Percentiles rank a stretch among this genome's conserved stretches.
These are phyloP conservation scores for Sporothrix brunneoviolacea DNA, from an alignment of 2,329 filamentous ascomycete species.

Conservation along the genomic window DNA sequence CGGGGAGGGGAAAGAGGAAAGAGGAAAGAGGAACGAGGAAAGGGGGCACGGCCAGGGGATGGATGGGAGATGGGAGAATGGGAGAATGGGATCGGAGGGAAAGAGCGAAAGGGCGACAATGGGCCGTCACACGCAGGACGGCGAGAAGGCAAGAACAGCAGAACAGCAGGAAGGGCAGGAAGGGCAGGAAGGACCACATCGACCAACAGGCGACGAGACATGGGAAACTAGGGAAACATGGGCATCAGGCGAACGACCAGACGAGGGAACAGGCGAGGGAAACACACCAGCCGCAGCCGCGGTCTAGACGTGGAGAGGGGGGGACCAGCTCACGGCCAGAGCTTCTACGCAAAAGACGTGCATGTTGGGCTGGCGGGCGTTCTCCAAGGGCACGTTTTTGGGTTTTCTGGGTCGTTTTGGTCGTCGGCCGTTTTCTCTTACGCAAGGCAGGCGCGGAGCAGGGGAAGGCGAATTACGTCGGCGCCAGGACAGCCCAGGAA, in stretches of 20 bases:
- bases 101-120: conserved; percentile 4
- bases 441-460: background rate
- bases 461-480: no score
- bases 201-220: conserved; percentile 17
- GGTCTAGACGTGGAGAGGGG: conserved; percentile 9
- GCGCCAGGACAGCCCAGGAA: no score
- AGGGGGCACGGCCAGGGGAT: background rate
- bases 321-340: background rate
- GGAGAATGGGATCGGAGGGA: conserved; percentile 13
- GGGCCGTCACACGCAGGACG: background rate
- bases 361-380: conserved; percentile 2
- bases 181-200: conserved; percentile 13
- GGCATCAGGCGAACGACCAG: conserved; percentile 29
- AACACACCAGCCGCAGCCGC: conserved; percentile 3
- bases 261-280: conserved; percentile 20
- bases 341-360: conserved; percentile 6
- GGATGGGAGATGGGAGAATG: conserved; percentile 11
- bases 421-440: conserved; percentile 2
- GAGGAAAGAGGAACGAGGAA: conserved; percentile 16
- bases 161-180: background rate
- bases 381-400: conserved; percentile 5
- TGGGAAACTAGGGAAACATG: conserved; percentile 30
- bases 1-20: conserved; percentile 32
- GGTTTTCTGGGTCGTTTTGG: no score
- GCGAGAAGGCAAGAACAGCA: conserved; percentile 5